Base-by-base conservation (phyloP, 2,329 filamentous ascomycete species). In the Beauveria sp. region DNA sequence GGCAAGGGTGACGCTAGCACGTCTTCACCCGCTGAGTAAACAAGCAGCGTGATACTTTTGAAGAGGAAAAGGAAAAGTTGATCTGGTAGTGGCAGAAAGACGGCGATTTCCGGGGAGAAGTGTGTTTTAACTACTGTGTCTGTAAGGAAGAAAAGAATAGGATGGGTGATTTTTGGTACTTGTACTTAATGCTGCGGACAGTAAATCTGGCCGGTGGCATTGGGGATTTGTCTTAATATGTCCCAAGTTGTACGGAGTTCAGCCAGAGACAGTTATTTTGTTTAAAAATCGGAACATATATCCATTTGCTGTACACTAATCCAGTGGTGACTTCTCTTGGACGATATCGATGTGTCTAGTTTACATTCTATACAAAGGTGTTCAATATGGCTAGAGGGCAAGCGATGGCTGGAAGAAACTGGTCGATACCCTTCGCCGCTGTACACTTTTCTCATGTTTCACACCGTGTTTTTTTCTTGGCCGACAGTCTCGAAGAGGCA, bases 1-100 rank as follows among this genome's bases (percentile, higher is more conserved):
- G 78, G 78, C 24, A 87, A 85, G 76, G 85, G 83, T 61, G 82
- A 86, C 53, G 81, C 79, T 28, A 80, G 79, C 64, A 78, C 77
- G 56, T 78, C 79, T 38, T 84, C 84, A 30, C 79, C 82, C 16
- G 83, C 67, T 28, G 72, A 75, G 62, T 74, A 67, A 68, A 62
- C 3, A 50, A n/a, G 63, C 34, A 50, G 18, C n/a, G 28, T 49
- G 18, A 47, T 28, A 20, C 12, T 51, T 10, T 53, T 18, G 16
- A 43, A 28, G 42, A 54, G 16, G 30, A 49, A 53, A 9, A 53
- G 34, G 16, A 42, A 42, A 42, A 14, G 24, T 45, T 50, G 45
- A 49, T 55, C 47, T 61, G 43, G 24, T 40, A 40, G 60, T 51
- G 52, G 60, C 47, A 53, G 58, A 61, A 50, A 24, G 30, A 56